Evolutionary conservation across 2,329 filamentous ascomycete species (phyloP), one percentile per base, ranked within the genome.

Genomic region (Talaromyces rugulosus): DNA sequence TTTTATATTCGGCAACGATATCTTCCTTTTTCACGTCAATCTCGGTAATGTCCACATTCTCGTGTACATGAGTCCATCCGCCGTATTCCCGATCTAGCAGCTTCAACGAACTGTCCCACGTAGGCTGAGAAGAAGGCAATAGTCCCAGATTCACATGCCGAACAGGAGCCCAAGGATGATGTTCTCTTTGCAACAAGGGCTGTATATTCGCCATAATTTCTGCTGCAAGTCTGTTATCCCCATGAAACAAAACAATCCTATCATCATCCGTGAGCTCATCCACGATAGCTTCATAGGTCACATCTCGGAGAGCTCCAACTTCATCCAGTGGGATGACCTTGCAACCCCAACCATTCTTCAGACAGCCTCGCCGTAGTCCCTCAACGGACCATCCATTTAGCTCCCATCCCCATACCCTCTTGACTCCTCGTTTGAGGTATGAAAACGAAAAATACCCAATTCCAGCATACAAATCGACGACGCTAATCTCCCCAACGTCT

Each of bases 391-490:
- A 90, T 0, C 89, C 88, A 73, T 96, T 97, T 53, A 97, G 80
- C 75, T 98, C 94, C 90, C 91, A 98, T 68, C 92, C 91, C 50
- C 95, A 79, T 1, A 97, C 89, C 56, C 84, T 79, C 8, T 69
- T 78, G 69, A 93, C 78, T 0, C 91, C 92, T 18, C 89, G 84
- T 63, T 80, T 82, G 6, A 88, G 83, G 75, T 96, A 97, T 34
- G 87, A 90, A 71, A 97, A 96, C 3, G 89, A 86, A 76, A 98
- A 97, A 76, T 97, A 97, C 5, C 94, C 94, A 66, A 97, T 96
- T 0, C 94, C 94, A 0, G 90, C 91, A 77, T 96, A 97, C 63
- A 98, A 78, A 74, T 98, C 94, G 0, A 96, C 84, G 0, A 80
- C 79, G 56, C 74, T 73, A 23, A 75, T 70, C 30, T 74, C 70